Conservation (phyloP, 1,284 basidiomycete genomes). For the Pisolithus thermaeus region DNA sequence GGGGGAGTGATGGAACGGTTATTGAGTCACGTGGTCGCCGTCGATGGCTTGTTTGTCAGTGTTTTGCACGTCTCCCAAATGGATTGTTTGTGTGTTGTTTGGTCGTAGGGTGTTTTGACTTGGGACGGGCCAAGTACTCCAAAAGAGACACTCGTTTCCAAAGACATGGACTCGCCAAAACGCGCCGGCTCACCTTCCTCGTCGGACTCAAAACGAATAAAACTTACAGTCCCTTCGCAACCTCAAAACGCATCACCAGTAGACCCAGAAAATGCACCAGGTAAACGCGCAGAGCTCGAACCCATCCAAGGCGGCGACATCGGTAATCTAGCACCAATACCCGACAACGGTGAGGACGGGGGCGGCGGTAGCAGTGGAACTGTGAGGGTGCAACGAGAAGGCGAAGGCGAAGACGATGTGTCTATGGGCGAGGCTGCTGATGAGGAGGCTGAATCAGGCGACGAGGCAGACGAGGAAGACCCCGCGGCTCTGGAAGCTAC, state of each 20-base stretch:
- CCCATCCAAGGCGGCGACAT: constrained; percentile 66
- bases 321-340: constrained; percentile 57
- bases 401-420: constrained; percentile 65
- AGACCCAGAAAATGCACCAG: constrained; percentile 67
- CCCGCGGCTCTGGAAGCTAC: constrained; percentile 76
- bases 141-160: background rate
- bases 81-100: too few species aligned
- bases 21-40: background rate
- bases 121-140: background rate
- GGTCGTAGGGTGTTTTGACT: too few species aligned
- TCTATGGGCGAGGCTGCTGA: constrained; percentile 72
- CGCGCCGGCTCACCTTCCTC: constrained; percentile 61
- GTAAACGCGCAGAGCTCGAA: constrained; percentile 73
- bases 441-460: constrained; percentile 52
- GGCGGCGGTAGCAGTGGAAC: constrained; percentile 39
- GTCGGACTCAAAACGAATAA: constrained; percentile 61
- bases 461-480: constrained; percentile 70
- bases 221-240: constrained; percentile 54
- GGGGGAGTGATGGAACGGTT: constrained; percentile 2
- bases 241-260: constrained; percentile 60
- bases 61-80: too few species aligned
- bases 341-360: constrained; percentile 40
- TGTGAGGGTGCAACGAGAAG: constrained; percentile 51
- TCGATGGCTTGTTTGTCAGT: background rate
- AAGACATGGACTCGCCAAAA: constrained; percentile 63